Conservation (phyloP, 768 basidiomycete species). For the Boletellus emodensis region DNA sequence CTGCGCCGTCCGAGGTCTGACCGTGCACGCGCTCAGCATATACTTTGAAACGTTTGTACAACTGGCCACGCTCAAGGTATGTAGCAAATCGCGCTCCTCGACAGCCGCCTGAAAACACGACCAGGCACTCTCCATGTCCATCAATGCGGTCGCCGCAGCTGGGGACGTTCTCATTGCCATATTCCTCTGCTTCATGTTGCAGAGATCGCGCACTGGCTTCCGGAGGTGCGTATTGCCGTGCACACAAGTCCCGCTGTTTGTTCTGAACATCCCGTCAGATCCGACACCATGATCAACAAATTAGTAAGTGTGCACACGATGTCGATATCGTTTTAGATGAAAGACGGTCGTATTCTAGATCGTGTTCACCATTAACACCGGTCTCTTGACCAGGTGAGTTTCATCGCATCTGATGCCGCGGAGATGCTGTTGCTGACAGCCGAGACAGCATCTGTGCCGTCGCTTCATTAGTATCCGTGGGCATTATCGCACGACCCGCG, state of each 20-base stretch:
- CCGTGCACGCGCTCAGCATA: conserved; percentile 33
- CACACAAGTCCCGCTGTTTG: background rate
- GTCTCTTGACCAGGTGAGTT: conserved; percentile 27
- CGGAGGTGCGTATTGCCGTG: conserved; percentile 31
- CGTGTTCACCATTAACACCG: conserved; percentile 49
- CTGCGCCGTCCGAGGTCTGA: background rate
- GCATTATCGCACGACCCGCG: background rate
- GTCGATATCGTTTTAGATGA: background rate
- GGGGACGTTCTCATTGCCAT: conserved; percentile 51
- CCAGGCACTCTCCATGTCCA: conserved; percentile 44
- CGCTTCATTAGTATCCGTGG: conserved; percentile 54
- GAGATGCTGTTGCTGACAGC: background rate
- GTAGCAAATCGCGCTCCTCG: background rate
- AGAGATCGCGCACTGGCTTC: conserved; percentile 51
- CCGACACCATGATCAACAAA: conserved; percentile 55
- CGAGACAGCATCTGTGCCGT: conserved; percentile 47
- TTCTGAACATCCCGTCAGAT: conserved; percentile 19
- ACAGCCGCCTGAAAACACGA: background rate
- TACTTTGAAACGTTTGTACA: conserved; percentile 42
- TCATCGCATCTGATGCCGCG: background rate
- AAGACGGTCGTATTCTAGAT: conserved; percentile 30
- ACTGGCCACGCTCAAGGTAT: conserved; percentile 44
- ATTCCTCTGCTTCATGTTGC: conserved; percentile 44
- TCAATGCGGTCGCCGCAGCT: conserved; percentile 52
- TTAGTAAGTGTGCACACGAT: conserved; percentile 23